Evolutionary conservation across 179 eudicot species (phyloP).

Genomic region (Actinidia arguta): DNA sequence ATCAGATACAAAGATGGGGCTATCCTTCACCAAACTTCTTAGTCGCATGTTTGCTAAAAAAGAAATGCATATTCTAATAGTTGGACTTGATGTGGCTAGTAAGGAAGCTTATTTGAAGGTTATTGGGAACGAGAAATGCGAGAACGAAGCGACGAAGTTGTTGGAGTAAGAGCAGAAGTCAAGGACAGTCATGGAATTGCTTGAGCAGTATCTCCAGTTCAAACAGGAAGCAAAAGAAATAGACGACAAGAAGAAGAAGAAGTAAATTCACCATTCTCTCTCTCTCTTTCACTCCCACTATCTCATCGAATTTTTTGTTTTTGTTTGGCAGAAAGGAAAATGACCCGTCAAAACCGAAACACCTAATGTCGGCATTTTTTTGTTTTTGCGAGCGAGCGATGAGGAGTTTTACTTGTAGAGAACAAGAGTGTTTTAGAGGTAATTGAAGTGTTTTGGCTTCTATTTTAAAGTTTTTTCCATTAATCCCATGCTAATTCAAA

Average conservation of each 20-base stretch:
- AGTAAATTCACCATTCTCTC: slow-evolving; percentile 36
- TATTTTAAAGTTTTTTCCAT: not conserved
- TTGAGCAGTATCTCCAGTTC: slow-evolving; percentile 87
- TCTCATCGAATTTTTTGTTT: not conserved
- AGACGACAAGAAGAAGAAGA: slow-evolving; percentile 71
- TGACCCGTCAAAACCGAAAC: slow-evolving; percentile 91
- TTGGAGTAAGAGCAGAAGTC: slow-evolving; percentile 86
- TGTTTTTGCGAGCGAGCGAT: slow-evolving; percentile 64
- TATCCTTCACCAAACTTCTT: slow-evolving; percentile 67
- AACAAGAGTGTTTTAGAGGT: slow-evolving; percentile 75
- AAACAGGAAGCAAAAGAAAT: slow-evolving; percentile 67
- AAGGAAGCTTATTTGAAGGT: slow-evolving; percentile 87
- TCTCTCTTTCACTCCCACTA: not conserved
- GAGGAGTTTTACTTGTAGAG: slow-evolving; percentile 61
- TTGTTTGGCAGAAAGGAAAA: slow-evolving; percentile 70
- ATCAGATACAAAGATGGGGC: slow-evolving; percentile 85
- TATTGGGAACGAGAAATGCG: slow-evolving; percentile 78
- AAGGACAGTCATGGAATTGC: slow-evolving; percentile 90
- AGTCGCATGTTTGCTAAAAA: too few relatives aligned
- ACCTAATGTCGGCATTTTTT: slow-evolving; percentile 82
- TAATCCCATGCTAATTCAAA: not conserved
- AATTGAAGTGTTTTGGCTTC: not conserved
- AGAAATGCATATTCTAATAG: too few relatives aligned
- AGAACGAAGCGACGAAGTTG: slow-evolving; percentile 83
- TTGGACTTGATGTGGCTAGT: too few relatives aligned